A percentile compares a stretch with the other conserved stretches of the same genome.
phyloP scores from a whole-genome alignment of 1,139 yeast species.

The Wickerhamomyces sp. region DNA sequence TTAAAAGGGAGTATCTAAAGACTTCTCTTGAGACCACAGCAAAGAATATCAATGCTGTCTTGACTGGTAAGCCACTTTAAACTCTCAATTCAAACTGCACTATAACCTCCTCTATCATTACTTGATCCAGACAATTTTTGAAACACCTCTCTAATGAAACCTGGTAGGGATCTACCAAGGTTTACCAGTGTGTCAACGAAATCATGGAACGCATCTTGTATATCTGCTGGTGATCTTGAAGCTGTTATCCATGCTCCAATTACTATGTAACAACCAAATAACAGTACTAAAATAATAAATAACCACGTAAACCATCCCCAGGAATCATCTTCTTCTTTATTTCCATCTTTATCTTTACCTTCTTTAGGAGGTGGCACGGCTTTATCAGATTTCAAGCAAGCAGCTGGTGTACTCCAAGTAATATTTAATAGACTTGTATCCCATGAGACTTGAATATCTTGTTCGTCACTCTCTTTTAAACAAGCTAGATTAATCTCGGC shows the following conservation, averaged over 20 bases:
- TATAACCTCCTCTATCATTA: conserved; percentile 74
- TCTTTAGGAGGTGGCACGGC: conserved; percentile 20
- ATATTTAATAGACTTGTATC: conserved; percentile 28
- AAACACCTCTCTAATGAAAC: conserved; percentile 63
- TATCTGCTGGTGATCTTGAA: conserved; percentile 36
- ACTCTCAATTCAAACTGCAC: conserved; percentile 61
- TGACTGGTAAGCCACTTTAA: conserved; percentile 25
- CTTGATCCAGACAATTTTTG: conserved; percentile 64
- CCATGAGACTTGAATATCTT: conserved; percentile 33
- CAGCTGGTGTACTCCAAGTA: conserved; percentile 34
- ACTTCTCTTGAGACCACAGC: conserved; percentile 75
- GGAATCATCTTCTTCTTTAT: conserved; percentile 35
- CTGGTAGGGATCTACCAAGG: conserved; percentile 61
- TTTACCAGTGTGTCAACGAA: conserved; percentile 66
- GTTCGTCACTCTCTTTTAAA: conserved; percentile 29
- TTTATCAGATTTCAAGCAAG: conserved; percentile 36
- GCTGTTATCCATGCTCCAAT: conserved; percentile 75
- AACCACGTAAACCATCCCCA: conserved; percentile 83
- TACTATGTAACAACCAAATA: conserved; percentile 65
- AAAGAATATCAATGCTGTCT: conserved; percentile 53
- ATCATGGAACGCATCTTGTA: conserved; percentile 59
- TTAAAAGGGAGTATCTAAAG: conserved; percentile 68
- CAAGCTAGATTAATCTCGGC: conserved; percentile 55
- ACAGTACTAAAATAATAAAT: conserved; percentile 60
- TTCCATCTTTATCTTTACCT: conserved; percentile 25